A percentile compares a stretch with the other conserved stretches of the same genome.
phyloP scores from a whole-genome alignment of 805 yeast genomes.

The Phaffomyces opuntiae region DNA sequence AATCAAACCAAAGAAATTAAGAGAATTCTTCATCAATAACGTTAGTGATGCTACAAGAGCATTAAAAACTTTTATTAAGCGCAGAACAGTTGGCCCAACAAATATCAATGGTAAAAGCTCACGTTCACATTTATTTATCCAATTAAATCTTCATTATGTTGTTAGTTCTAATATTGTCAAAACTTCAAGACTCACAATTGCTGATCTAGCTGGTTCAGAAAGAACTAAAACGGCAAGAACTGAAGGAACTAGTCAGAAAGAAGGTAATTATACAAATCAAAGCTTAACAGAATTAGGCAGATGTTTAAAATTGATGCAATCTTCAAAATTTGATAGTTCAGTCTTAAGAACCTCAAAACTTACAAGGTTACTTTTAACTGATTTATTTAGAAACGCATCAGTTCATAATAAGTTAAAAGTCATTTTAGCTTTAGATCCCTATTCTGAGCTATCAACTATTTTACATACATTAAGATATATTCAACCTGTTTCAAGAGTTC shows the following conservation, averaged over 20 bases:
- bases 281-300: conserved; percentile 45
- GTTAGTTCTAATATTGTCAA: conserved; percentile 17
- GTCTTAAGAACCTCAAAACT: conserved; percentile 41
- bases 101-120: conserved; percentile 37
- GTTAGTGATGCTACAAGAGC: conserved; percentile 30
- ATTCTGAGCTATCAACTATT: conserved; percentile 14
- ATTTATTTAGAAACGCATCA: conserved; percentile 22
- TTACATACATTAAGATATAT: conserved; percentile 22
- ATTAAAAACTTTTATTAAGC: conserved; percentile 32
- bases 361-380: conserved; percentile 42
- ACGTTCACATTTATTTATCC: conserved; percentile 46
- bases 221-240: conserved; percentile 40
- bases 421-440: conserved; percentile 22
- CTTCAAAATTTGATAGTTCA: conserved; percentile 32
- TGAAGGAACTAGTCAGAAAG: conserved; percentile 36
- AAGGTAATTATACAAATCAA: conserved; percentile 42
- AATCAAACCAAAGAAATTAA: conserved; percentile 35
- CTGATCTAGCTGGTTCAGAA: conserved; percentile 50
- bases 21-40: conserved; percentile 33
- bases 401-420: conserved; percentile 18
- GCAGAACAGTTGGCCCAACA: conserved; percentile 37
- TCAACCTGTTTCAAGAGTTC: conserved; percentile 22
- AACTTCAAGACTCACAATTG: conserved; percentile 37
- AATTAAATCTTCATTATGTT: conserved; percentile 32
- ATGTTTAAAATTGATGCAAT: conserved; percentile 35